Percentiles rank a stretch among this genome's conserved stretches.
Evolutionary conservation across 2,329 filamentous ascomycete genomes (phyloP).

Genomic region (Paraphoma chrysanthemicola): DNA sequence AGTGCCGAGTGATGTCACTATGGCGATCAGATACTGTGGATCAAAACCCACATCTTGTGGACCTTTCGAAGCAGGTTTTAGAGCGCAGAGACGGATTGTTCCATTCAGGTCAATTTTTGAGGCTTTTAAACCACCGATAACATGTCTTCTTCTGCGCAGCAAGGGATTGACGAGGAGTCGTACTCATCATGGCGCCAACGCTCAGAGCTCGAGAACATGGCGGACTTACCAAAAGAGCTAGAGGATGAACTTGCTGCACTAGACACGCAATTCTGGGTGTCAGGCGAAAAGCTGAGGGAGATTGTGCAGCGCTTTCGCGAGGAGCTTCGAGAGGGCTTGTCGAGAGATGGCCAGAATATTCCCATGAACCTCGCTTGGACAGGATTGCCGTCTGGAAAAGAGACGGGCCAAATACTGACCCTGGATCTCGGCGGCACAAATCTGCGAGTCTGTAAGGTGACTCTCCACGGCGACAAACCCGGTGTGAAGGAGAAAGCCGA

Average conservation of each 20-base stretch:
- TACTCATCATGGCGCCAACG: conserved; percentile 27
- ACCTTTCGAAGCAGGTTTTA: neutral
- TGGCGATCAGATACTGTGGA: conserved; percentile 9
- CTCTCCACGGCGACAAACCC: conserved; percentile 82
- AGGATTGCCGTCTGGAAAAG: conserved; percentile 83
- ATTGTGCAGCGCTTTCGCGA: conserved; percentile 30
- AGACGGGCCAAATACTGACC: conserved; percentile 86
- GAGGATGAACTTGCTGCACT: conserved; percentile 28
- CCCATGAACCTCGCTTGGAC: conserved; percentile 99
- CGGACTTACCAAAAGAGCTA: conserved; percentile 22
- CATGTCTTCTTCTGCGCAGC: conserved; percentile 20
- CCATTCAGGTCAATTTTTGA: no score
- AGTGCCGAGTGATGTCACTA: conserved; percentile 22
- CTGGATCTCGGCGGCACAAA: conserved; percentile 98
- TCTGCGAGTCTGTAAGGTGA: conserved; percentile 91
- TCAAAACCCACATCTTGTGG: neutral
- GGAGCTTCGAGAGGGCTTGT: conserved; percentile 33
- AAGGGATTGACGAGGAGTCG: conserved; percentile 9
- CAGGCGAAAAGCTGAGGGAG: conserved; percentile 23
- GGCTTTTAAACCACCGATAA: no score
- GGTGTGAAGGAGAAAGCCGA: conserved; percentile 70
- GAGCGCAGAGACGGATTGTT: neutral
- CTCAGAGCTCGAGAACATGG: conserved; percentile 24
- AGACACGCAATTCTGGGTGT: conserved; percentile 33
- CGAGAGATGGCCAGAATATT: conserved; percentile 27